Base-by-base conservation (phyloP, 108 stramenopile genomes). In the Skeletonema menzelii region DNA sequence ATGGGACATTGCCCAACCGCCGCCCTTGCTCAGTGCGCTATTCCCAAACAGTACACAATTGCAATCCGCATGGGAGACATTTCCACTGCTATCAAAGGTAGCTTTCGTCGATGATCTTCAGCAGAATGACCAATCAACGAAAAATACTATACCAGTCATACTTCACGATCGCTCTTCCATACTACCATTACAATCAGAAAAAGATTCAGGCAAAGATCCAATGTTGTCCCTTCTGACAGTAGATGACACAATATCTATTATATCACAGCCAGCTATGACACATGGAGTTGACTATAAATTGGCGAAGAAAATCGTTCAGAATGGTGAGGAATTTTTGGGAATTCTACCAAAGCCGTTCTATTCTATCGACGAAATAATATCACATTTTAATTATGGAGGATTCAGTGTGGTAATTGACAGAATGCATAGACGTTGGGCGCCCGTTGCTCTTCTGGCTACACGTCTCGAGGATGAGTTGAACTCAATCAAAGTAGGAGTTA, bases 371-470 rank as follows among this genome's bases (percentile, higher is more conserved):
- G 76, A 77, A 32, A 24, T 72, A 34, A 32, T 58, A 49, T 15
- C 56, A 30, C 26, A 63, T n/a, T 72, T 77, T 49, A 55, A 71
- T 47, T 59, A 72, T 27, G 31, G 64, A n/a, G 76, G 70, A 0
- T 77, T 77, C 30, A 77, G 70, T 66, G 28, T 77, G 22, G 76
- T 77, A 0, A 57, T 77, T 44, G 64, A 77, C 37, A 35, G 27
- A 10, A 46, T 77, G 64, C 70, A 77, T 31, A 31, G 17, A 7
- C 70, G 67, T 8, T 72, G 70, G 70, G 15, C 17, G 13, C 12
- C 27, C 19, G 26, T 63, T 34, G 69, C 61, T 10, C 13, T 14
- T 13, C 47, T 38, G 24, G 60, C 70, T 20, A 57, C 55, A 19
- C 14, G 32, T 24, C 32, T 77, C 7, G 44, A 77, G 59, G 64